A percentile compares a stretch with the other conserved stretches of the same genome.
phyloP scores from a whole-genome alignment of 805 yeast genomes.

The Zygosaccharomyces siamensis region DNA sequence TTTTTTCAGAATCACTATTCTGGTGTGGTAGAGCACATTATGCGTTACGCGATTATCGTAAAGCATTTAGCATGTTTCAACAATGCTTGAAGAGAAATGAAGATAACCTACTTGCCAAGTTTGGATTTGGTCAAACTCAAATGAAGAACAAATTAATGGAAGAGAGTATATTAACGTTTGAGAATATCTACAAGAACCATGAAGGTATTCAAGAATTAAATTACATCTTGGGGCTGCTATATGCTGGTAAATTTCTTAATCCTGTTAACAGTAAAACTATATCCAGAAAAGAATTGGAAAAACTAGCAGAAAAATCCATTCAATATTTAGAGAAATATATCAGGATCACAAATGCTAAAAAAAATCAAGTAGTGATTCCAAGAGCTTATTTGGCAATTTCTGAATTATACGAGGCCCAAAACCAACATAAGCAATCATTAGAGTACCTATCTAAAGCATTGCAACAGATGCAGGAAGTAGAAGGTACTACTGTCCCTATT shows the following conservation, averaged over 20 bases:
- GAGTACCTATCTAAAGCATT: constrained; percentile 57
- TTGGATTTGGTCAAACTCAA: constrained; percentile 86
- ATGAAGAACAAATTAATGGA: constrained; percentile 65
- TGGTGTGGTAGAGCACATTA: constrained; percentile 86
- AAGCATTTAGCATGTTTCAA: constrained; percentile 67
- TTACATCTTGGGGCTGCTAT: constrained; percentile 70
- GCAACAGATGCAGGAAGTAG: constrained; percentile 40
- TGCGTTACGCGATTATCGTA: constrained; percentile 52
- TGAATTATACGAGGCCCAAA: constrained; percentile 61
- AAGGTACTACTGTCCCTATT: constrained; percentile 40
- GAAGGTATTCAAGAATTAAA: constrained; percentile 70
- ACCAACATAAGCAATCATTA: constrained; percentile 58
- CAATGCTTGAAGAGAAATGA: constrained; percentile 65
- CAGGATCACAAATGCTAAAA: constrained; percentile 49
- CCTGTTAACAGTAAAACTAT: constrained; percentile 18
- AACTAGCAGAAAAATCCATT: constrained; percentile 49
- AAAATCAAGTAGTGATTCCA: constrained; percentile 53
- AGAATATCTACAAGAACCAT: constrained; percentile 58
- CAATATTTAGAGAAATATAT: constrained; percentile 65
- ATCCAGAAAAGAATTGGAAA: constrained; percentile 15
- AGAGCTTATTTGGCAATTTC: constrained; percentile 69
- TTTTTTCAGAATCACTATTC: constrained; percentile 60
- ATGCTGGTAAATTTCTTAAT: constrained; percentile 46
- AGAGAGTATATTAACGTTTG: constrained; percentile 84
- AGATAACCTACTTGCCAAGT: constrained; percentile 59